These are phyloP conservation scores for Excoecaria cochinchinensis DNA, from an alignment of 345 rosid genomes.

Conservation along the genomic window DNA sequence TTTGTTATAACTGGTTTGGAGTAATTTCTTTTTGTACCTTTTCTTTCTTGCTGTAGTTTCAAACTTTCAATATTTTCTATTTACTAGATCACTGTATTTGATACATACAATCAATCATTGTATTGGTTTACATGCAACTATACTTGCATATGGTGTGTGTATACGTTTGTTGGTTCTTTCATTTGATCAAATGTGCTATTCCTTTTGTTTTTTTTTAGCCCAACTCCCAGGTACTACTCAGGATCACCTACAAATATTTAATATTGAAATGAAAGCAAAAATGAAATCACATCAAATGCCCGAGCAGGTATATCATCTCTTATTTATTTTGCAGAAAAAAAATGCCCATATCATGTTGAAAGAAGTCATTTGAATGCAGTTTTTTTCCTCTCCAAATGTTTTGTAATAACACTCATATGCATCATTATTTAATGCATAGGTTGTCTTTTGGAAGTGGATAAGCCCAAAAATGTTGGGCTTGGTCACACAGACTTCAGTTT, in stretches of 20 bases:
- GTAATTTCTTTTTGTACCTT: not conserved
- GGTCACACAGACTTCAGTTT: constrained; percentile 83
- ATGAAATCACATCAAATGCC: constrained; percentile 97
- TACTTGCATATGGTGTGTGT: not conserved
- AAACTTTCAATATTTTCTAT: not conserved
- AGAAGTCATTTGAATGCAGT: not conserved
- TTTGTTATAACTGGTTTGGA: not conserved
- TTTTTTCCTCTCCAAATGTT: not conserved
- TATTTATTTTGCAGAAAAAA: not conserved
- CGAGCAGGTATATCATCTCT: constrained; percentile 64
- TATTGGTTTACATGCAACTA: not conserved
- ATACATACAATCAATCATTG: not conserved
- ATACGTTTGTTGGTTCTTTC: constrained; percentile 6
- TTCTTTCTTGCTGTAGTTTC: not conserved
- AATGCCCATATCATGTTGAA: not conserved
- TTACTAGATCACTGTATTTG: not conserved
- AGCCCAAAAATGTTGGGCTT: constrained; percentile 87
- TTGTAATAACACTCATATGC: not conserved
- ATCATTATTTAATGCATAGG: constrained; percentile 38
- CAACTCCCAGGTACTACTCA: constrained; percentile 94
- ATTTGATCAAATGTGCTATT: not conserved
- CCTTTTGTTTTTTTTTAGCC: constrained; percentile 45
- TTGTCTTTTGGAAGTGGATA: constrained; percentile 99
- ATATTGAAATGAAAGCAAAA: constrained; percentile 93
- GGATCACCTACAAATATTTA: constrained; percentile 97